These are phyloP conservation scores for Collybia nuda DNA, from an alignment of 768 basidiomycete species.

Conservation along the genomic window DNA sequence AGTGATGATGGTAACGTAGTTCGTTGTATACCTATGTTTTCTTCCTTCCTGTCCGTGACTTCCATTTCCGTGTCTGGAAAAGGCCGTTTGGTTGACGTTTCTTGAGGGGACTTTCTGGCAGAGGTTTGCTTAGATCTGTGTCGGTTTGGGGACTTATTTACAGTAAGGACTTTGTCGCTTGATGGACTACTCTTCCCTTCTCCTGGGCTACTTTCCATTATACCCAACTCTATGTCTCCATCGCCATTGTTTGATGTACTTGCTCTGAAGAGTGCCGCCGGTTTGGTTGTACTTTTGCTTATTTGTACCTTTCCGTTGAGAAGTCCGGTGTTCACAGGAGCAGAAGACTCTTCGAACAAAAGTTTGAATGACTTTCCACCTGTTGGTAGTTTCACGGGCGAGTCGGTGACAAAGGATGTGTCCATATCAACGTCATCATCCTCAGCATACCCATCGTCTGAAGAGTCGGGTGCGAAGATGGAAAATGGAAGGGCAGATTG, in stretches of 20 bases:
- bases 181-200: slow-evolving; percentile 1
- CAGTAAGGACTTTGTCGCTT: neutral
- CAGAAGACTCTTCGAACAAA: slow-evolving; percentile 55
- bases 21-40: slow-evolving; percentile 15
- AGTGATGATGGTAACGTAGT: slow-evolving; percentile 69
- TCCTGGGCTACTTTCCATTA: neutral
- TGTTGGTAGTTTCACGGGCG: slow-evolving; percentile 62
- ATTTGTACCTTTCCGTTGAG: slow-evolving; percentile 5
- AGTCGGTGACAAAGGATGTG: slow-evolving; percentile 63
- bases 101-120: neutral
- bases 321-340: slow-evolving; percentile 4
- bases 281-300: slow-evolving; percentile 10
- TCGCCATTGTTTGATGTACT: neutral
- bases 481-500: slow-evolving; percentile 39
- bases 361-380: slow-evolving; percentile 63
- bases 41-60: slow-evolving; percentile 12
- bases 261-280: slow-evolving; percentile 12
- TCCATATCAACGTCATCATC: slow-evolving; percentile 33
- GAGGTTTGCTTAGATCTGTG: neutral
- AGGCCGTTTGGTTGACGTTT: slow-evolving; percentile 40
- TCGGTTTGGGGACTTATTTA: neutral
- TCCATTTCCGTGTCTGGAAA: slow-evolving; percentile 32
- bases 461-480: slow-evolving; percentile 24
- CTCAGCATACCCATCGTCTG: slow-evolving; percentile 35
- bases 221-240: slow-evolving; percentile 11